These are phyloP conservation scores for Colletotrichum aenigma DNA, from an alignment of 2,329 filamentous ascomycete genomes.

Conservation along the genomic window DNA sequence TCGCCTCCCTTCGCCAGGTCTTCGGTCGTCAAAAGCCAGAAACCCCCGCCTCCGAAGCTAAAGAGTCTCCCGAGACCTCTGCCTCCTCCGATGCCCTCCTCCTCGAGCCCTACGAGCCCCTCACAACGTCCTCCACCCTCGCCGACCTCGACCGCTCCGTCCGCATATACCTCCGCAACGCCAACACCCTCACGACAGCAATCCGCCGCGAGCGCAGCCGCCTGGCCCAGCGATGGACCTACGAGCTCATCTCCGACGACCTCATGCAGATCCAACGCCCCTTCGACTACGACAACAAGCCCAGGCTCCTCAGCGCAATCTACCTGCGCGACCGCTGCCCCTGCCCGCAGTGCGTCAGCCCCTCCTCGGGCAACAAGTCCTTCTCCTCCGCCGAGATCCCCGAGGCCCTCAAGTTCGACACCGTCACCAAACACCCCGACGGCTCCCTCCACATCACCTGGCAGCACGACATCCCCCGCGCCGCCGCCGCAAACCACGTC, in stretches of 20 bases:
- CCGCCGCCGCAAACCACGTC: conserved; percentile 32
- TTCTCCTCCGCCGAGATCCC: conserved; percentile 49
- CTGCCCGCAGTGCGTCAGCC: conserved; percentile 58
- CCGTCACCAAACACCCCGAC: conserved; percentile 34
- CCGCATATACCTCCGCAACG: background rate
- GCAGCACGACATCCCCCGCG: conserved; percentile 47
- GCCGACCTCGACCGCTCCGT: background rate
- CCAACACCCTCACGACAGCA: background rate
- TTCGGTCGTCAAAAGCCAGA: background rate
- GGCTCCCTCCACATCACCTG: conserved; percentile 63
- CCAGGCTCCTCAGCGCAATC: background rate
- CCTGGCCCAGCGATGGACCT: background rate
- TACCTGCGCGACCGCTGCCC: conserved; percentile 59
- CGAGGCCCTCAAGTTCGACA: conserved; percentile 31
- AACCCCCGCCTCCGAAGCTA: background rate
- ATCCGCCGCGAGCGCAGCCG: background rate
- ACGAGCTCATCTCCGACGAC: background rate
- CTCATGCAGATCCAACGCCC: background rate
- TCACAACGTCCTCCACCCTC: background rate
- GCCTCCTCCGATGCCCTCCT: background rate
- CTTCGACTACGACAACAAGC: background rate
- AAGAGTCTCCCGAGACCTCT: background rate
- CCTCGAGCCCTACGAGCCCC: background rate
- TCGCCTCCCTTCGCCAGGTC: background rate
- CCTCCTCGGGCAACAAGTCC: conserved; percentile 64